phyloP scores from a whole-genome alignment of 106 monocot genomes.

The Alisma plantagoaquatica region DNA sequence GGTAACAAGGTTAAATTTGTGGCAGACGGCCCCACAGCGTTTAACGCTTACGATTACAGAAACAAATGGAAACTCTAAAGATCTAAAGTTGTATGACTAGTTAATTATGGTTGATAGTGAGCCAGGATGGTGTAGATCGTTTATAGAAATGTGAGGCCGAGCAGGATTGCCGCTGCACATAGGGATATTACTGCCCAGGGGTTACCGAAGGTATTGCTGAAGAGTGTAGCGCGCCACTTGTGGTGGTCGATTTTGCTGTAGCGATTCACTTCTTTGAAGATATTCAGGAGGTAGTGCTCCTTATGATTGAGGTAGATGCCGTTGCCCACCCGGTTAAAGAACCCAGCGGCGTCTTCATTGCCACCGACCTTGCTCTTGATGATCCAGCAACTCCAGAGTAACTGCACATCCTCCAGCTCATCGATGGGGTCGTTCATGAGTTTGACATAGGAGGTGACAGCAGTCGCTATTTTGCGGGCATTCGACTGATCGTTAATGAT shows the following conservation, averaged over 20 bases:
- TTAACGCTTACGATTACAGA: too few species aligned
- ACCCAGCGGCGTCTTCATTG: not conserved
- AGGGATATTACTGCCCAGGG: too few species aligned
- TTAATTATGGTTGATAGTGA: too few species aligned
- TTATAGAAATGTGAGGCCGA: too few species aligned
- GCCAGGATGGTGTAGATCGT: too few species aligned
- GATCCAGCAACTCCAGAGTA: slow-evolving; percentile 1
- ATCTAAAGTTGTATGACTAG: too few species aligned
- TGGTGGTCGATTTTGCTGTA: not conserved
- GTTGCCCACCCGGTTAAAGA: slow-evolving; percentile 1
- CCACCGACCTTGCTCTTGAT: not conserved
- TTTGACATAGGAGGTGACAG: too few species aligned
- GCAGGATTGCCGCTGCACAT: too few species aligned
- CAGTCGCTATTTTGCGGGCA: slow-evolving; percentile 3
- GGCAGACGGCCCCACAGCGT: too few species aligned
- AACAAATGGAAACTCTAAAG: too few species aligned
- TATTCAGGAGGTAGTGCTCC: not conserved
- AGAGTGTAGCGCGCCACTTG: slow-evolving; percentile 3
- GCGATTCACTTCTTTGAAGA: not conserved
- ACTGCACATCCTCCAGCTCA: not conserved
- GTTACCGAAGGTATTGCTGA: not conserved
- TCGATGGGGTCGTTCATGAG: slow-evolving; percentile 7
- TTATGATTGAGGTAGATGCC: not conserved
- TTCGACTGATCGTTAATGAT: not conserved
- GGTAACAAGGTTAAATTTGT: too few species aligned